A percentile compares a stretch with the other conserved stretches of the same genome.
phyloP scores from a whole-genome alignment of 768 basidiomycete genomes.

The Tylopilus subfusipes region DNA sequence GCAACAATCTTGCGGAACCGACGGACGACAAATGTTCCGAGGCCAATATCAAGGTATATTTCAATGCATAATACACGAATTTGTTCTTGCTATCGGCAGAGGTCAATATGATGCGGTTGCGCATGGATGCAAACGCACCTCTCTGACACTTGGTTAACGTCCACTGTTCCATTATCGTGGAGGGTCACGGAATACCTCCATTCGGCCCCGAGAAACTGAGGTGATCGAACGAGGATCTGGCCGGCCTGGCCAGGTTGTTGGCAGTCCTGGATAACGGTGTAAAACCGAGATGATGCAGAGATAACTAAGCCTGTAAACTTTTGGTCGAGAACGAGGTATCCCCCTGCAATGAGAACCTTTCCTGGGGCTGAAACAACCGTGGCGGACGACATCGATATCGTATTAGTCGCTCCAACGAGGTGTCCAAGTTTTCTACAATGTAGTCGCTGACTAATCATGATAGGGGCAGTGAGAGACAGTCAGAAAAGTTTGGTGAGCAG shows the following conservation, averaged over 20 bases:
- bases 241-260: conserved; percentile 26
- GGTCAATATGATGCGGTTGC: not conserved
- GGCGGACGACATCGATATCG: conserved; percentile 39
- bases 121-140: conserved; percentile 14
- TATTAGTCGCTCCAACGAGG: not conserved
- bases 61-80: conserved; percentile 88
- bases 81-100: conserved; percentile 63
- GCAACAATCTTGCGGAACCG: conserved; percentile 43
- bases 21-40: conserved; percentile 39
- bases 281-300: conserved; percentile 92
- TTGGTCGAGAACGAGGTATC: conserved; percentile 94
- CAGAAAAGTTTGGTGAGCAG: too few relatives aligned
- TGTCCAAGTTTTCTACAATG: not conserved
- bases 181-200: conserved; percentile 68
- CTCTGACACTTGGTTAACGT: conserved; percentile 21
- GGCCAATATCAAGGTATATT: conserved; percentile 67
- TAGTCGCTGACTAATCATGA: conserved; percentile 27
- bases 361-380: conserved; percentile 89
- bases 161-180: conserved; percentile 27
- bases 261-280: conserved; percentile 60
- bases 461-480: not conserved
- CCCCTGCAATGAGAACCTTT: conserved; percentile 93
- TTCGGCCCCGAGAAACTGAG: conserved; percentile 79
- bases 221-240: conserved; percentile 75
- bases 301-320: conserved; percentile 83